Evolutionary conservation across 805 yeast genomes (phyloP).

Genomic region (Lipomyces spencermartinsiae): DNA sequence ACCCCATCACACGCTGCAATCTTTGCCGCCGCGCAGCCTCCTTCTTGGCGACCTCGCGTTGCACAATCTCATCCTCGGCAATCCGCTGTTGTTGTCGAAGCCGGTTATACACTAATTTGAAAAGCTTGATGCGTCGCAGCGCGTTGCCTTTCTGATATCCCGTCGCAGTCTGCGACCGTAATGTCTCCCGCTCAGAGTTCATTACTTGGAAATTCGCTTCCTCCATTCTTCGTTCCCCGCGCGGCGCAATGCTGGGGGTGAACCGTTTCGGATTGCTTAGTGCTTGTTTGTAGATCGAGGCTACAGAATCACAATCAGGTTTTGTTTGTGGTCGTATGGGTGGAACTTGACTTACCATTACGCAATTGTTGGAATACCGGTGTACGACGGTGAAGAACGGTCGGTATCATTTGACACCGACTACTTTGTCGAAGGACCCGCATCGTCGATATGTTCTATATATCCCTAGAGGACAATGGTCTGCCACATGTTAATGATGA

Average conservation of each 20-base stretch:
- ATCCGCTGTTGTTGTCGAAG: background rate
- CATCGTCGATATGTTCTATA: background rate
- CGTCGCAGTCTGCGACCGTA: background rate
- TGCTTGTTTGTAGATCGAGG: background rate
- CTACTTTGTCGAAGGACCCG: background rate
- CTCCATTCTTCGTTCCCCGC: slow-evolving; percentile 2
- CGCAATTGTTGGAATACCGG: slow-evolving; percentile 3
- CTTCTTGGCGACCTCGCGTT: background rate
- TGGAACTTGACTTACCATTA: background rate
- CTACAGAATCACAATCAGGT: background rate
- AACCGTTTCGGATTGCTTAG: background rate
- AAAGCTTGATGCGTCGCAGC: background rate
- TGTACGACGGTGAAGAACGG: background rate
- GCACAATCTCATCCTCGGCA: background rate
- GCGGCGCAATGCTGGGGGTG: background rate
- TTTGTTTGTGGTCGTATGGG: background rate
- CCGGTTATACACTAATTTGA: background rate
- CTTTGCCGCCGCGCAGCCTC: background rate
- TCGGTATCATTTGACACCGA: slow-evolving; percentile 1
- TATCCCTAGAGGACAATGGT: background rate
- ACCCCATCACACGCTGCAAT: background rate
- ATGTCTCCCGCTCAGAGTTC: background rate
- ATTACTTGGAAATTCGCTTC: background rate
- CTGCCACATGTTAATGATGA: background rate
- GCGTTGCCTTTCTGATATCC: background rate